These are phyloP conservation scores for Leucocoprinus leucothites DNA, from an alignment of 768 basidiomycete genomes.

Conservation along the genomic window DNA sequence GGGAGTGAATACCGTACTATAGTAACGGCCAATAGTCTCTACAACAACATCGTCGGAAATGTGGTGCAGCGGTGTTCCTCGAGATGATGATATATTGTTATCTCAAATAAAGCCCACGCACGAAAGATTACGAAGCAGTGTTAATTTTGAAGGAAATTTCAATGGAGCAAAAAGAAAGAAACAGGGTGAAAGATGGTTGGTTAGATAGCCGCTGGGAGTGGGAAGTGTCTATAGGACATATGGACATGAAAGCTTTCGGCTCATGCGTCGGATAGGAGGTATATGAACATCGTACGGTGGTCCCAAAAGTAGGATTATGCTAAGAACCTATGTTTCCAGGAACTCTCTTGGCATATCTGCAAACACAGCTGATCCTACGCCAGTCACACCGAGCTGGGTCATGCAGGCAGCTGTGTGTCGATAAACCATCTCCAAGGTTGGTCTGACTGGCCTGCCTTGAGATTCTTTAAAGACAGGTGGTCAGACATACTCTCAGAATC, in stretches of 20 bases:
- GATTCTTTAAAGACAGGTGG: constrained; percentile 49
- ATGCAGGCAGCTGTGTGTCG: constrained; percentile 70
- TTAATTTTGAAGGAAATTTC: neutral
- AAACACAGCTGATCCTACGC: constrained; percentile 76
- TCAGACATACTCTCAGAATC: constrained; percentile 9
- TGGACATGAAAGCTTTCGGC: neutral
- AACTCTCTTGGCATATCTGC: constrained; percentile 78
- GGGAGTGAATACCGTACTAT: no score
- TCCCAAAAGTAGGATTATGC: neutral
- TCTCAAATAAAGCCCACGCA: no score
- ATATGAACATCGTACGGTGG: neutral
- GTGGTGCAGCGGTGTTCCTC: no score
- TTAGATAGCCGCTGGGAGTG: neutral
- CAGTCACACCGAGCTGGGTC: constrained; percentile 66
- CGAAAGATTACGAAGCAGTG: no score
- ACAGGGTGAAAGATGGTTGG: neutral
- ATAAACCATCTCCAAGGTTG: constrained; percentile 74
- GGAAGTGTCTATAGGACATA: no score
- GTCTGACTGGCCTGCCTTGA: constrained; percentile 67
- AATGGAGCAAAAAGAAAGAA: neutral
- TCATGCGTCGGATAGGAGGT: neutral
- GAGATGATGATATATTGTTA: no score
- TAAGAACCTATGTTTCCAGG: constrained; percentile 35
- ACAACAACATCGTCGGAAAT: no score
- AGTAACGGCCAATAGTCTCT: no score